A percentile compares a stretch with the other conserved stretches of the same genome.
Evolutionary conservation across 2,329 filamentous ascomycete species (phyloP).

Genomic region (Alternaria longipes): DNA sequence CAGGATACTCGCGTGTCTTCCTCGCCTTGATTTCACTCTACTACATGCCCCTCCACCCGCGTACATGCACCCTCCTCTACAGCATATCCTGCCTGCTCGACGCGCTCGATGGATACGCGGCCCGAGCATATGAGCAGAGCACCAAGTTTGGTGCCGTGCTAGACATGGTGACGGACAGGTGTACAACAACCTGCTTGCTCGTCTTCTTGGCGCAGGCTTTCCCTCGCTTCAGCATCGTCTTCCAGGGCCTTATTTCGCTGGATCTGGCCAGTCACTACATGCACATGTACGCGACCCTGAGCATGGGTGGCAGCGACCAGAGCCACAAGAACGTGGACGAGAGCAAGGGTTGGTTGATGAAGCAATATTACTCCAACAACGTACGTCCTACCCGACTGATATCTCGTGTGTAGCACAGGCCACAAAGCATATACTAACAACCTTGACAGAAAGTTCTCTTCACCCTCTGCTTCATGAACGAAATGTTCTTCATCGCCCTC

Average conservation of each 20-base stretch:
- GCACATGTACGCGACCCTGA: slow-evolving; percentile 96
- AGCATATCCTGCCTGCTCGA: slow-evolving; percentile 94
- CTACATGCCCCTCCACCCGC: slow-evolving; percentile 99
- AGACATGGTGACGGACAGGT: slow-evolving; percentile 99
- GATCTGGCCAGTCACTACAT: slow-evolving; percentile 98
- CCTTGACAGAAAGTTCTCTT: slow-evolving; percentile 81
- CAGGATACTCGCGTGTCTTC: slow-evolving; percentile 62
- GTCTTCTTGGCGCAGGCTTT: slow-evolving; percentile 96
- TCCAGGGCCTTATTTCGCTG: slow-evolving; percentile 90
- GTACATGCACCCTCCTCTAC: slow-evolving; percentile 91
- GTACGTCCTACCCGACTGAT: slow-evolving; percentile 60
- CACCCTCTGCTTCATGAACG: slow-evolving; percentile 87
- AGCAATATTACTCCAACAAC: slow-evolving; percentile 97
- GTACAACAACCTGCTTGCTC: slow-evolving; percentile 92
- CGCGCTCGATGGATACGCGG: slow-evolving; percentile 93
- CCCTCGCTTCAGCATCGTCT: slow-evolving; percentile 90
- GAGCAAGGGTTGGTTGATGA: slow-evolving; percentile 86
- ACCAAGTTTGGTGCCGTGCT: slow-evolving; percentile 96
- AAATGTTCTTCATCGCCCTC: slow-evolving; percentile 96
- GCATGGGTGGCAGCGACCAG: slow-evolving; percentile 79
- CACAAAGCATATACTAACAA: slow-evolving; percentile 22
- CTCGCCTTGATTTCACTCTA: slow-evolving; percentile 88
- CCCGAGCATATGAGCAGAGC: slow-evolving; percentile 84
- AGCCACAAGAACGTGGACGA: slow-evolving; percentile 96
- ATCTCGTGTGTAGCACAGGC: neutral